Percentiles rank a stretch among this genome's conserved stretches.
Conservation (phyloP, 2,329 filamentous ascomycete genomes). For the Venturia pyrina region DNA sequence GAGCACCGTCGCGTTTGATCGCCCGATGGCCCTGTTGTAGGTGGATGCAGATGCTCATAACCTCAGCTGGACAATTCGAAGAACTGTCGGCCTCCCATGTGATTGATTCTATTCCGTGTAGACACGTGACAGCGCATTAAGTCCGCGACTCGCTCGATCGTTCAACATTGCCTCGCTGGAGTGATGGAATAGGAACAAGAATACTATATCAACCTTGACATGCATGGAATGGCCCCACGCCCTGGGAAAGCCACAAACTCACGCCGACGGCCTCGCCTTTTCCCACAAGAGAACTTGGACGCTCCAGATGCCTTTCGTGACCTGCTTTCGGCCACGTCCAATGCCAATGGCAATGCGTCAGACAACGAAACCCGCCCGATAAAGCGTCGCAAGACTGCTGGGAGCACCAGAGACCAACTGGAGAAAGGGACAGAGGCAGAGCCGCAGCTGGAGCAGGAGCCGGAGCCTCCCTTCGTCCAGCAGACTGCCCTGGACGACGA, state of each 20-base stretch:
- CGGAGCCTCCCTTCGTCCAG: neutral
- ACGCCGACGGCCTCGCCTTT: neutral
- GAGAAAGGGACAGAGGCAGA: neutral
- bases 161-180: no score
- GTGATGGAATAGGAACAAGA: no score
- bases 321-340: neutral
- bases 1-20: no score
- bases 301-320: neutral
- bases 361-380: neutral
- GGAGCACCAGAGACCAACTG: neutral
- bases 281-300: neutral
- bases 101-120: no score
- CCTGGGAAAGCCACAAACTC: neutral
- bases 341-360: neutral
- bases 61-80: no score
- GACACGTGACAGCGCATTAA: no score
- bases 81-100: no score
- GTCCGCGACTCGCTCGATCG: no score
- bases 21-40: no score
- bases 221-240: no score
- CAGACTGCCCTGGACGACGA: neutral
- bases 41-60: no score
- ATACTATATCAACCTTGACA: no score
- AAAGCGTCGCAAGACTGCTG: neutral
- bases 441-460: neutral